Evolutionary conservation across 805 yeast species (phyloP).

Genomic region (Ogataea angusta): DNA sequence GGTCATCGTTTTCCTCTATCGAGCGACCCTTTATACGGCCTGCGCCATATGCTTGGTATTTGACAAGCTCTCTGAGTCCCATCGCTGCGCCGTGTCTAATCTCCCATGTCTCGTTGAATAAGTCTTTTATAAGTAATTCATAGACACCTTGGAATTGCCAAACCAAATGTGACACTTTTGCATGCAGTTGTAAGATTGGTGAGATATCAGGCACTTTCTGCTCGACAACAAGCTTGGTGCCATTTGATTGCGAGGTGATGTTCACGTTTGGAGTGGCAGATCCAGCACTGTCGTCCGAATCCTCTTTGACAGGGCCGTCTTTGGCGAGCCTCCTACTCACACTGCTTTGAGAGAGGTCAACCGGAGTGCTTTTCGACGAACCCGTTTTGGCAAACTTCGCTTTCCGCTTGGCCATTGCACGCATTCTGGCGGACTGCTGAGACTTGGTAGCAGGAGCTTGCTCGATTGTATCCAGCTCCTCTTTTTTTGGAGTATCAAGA

Average conservation of each 20-base stretch:
- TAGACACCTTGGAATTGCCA: conserved; percentile 96
- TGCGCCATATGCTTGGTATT: conserved; percentile 79
- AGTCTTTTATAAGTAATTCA: conserved; percentile 72
- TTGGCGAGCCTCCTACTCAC: conserved; percentile 53
- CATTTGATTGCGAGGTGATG: conserved; percentile 76
- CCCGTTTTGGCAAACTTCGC: conserved; percentile 68
- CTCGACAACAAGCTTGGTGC: conserved; percentile 81
- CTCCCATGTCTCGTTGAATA: conserved; percentile 90
- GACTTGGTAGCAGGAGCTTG: conserved; percentile 2
- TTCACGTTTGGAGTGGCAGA: conserved; percentile 34
- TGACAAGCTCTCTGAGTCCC: conserved; percentile 83
- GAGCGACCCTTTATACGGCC: conserved; percentile 73
- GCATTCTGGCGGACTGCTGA: conserved; percentile 69
- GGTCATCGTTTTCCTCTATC: conserved; percentile 54
- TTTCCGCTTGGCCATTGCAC: conserved; percentile 91
- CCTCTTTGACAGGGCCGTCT: conserved; percentile 34
- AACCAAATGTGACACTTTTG: conserved; percentile 66
- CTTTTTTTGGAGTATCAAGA: conserved; percentile 6
- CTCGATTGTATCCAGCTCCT: conserved; percentile 5
- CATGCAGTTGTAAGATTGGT: conserved; percentile 67
- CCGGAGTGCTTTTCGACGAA: conserved; percentile 44
- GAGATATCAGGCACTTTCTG: conserved; percentile 62
- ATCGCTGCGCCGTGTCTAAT: conserved; percentile 92
- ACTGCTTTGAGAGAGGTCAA: conserved; percentile 71
- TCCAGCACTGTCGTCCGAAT: conserved; percentile 16